These are phyloP conservation scores for Chlorella sp. DNA, from an alignment of 139 green algal species.

Conservation along the genomic window DNA sequence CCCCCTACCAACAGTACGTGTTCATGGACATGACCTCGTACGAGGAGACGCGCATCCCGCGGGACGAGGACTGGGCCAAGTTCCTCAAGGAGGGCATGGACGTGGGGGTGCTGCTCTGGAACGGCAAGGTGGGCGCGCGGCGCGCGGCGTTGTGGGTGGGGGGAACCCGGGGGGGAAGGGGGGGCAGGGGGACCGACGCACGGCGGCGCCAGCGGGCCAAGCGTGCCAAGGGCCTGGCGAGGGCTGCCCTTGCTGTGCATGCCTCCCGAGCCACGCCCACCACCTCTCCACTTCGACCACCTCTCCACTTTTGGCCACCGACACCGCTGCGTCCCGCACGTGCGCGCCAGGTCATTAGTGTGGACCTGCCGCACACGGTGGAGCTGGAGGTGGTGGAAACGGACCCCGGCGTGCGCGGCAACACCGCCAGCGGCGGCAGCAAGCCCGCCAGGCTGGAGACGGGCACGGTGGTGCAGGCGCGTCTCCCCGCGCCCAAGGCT, in stretches of 20 bases:
- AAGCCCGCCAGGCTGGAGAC: constrained; percentile 93
- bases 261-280: too few relatives aligned
- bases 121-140: constrained; percentile 76
- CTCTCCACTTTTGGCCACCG: too few relatives aligned
- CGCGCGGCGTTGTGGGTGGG: too few relatives aligned
- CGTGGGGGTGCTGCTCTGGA: constrained; percentile 83
- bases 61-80: constrained; percentile 76
- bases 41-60: constrained; percentile 90
- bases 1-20: constrained; percentile 62
- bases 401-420: constrained; percentile 91
- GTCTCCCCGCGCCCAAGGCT: too few relatives aligned
- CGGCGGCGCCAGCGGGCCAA: too few relatives aligned
- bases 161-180: too few relatives aligned
- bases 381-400: constrained; percentile 81
- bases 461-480: constrained; percentile 73
- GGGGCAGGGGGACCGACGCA: too few relatives aligned
- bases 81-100: constrained; percentile 89
- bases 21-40: constrained; percentile 98
- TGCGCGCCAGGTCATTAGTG: constrained; percentile 74
- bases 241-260: too few relatives aligned
- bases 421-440: constrained; percentile 81
- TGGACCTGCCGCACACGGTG: constrained; percentile 83
- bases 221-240: too few relatives aligned
- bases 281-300: not conserved
- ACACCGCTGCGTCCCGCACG: not conserved